Base-by-base conservation (phyloP, 2,329 filamentous ascomycete genomes). In the Colletotrichum graminicola region DNA sequence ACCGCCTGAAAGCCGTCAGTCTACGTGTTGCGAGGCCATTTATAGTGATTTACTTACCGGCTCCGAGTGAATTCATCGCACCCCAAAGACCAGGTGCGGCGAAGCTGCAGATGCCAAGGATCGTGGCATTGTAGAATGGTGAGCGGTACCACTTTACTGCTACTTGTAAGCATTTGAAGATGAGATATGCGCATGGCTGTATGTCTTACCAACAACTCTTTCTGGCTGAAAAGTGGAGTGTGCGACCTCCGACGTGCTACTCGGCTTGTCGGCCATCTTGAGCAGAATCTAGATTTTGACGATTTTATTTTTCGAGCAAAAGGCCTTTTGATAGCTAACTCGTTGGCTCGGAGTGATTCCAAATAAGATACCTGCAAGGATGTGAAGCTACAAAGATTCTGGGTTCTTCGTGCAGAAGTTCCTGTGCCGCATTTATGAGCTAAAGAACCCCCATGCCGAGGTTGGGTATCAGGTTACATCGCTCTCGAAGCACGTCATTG, bases 1-100 rank as follows among this genome's bases (percentile, higher is more conserved):
- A 5, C 92, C 92, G 54, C 92, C 92, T 82, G 79, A 1, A 77
- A 78, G 0, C 76, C 78, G 52, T 82, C 79, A 1, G 79, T 74
- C 0, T n/a, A 21, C 49, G 2, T 36, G 39, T 59, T 11, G 18
- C 26, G 26, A 18, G 34, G 34, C 4, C 23, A 3, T 14, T 45
- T 21, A 2, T 6, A 12, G 14, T 11, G 11, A 5, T 32, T 16
- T 5, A 39, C 18, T 54, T 39, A 68, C 77, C 77, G 3, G 77
- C 77, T 2, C 77, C 77, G 5, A 78, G 69, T 32, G 72, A 73
- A 29, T 75, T 76, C 6, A 78, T 79, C 2, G 77, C 77, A 43
- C 76, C 74, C 76, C 77, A 78, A 2, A 78, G 60, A 2, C 77
- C 77, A 0, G 77, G 77, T 0, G 77, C 77, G 0, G 75, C 76